Evolutionary conservation across 2,329 filamentous ascomycete species (phyloP).

Genomic region (Sporothrix pallida): DNA sequence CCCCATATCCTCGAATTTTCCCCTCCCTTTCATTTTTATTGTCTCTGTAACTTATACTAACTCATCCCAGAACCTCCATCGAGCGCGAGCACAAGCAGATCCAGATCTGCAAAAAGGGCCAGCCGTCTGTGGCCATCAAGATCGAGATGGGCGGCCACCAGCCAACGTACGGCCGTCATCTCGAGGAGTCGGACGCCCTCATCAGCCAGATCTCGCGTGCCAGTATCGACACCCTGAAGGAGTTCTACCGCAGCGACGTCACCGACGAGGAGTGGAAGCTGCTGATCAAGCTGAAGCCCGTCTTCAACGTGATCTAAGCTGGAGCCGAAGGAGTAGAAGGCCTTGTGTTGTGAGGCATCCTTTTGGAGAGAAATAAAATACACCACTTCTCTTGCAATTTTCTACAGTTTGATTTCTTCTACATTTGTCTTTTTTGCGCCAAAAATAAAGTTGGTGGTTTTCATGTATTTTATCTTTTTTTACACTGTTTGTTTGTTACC

Average conservation of each 20-base stretch:
- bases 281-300: conserved; percentile 91
- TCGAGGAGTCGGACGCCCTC: conserved; percentile 87
- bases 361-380: background rate
- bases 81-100: conserved; percentile 98
- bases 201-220: conserved; percentile 87
- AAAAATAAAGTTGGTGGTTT: conserved; percentile 14
- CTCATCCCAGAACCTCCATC: conserved; percentile 76
- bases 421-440: background rate
- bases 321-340: background rate
- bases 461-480: conserved; percentile 16
- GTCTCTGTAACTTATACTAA: conserved; percentile 39
- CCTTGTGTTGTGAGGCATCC: background rate
- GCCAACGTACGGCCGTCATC: conserved; percentile 90
- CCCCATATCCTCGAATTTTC: conserved; percentile 17
- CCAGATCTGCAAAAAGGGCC: conserved; percentile 88
- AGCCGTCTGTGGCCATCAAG: conserved; percentile 97
- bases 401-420: background rate
- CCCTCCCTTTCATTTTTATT: conserved; percentile 11
- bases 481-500: background rate
- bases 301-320: conserved; percentile 81
- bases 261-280: conserved; percentile 92
- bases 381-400: background rate
- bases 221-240: conserved; percentile 94
- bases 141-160: conserved; percentile 93
- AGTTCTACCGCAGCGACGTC: conserved; percentile 89